Evolutionary conservation across 1,284 basidiomycete species (phyloP), one percentile per base, ranked within the genome.

Genomic region (Apiotrichum veenhuisii): DNA sequence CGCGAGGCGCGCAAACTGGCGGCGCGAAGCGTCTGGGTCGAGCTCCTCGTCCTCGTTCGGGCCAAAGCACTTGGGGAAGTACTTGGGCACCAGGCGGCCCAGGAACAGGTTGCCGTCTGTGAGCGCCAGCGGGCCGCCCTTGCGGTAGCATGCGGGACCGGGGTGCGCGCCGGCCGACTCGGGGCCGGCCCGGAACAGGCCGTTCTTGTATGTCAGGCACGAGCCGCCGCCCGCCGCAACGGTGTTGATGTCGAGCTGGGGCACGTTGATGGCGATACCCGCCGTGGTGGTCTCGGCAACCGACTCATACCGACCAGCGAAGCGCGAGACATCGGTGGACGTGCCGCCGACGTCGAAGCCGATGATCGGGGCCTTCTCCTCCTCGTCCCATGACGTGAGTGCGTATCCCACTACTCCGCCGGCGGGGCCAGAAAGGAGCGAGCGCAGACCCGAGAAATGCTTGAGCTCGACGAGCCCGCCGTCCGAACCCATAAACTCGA

Each of bases 211-310:
- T 0, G 83, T 85, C 36, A 93, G 78, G 64, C 88, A 87, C 0
- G 88, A 90, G 1, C 91, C 91, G 43, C 91, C 91, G 2, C 91
- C 91, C 0, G 90, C 90, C 0, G 90, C 90, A 38, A 78, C 77
- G 11, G 89, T 91, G 75, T 91, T 91, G 76, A 91, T 90, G 69
- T 90, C 88, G 17, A 91, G 81, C 71, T 95, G 91, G 0, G 91
- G 89, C 15, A 85, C 87, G 68, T 92, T 88, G 55, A 97, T 89
- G 0, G 87, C 87, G 14, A 95, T 86, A 0, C 91, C 91, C 0
- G 92, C 92, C 0, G 92, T 91, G 0, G 88, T 91, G 0, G 92
- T 91, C 74, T 97, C 92, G 72, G 90, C 91, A 0, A 92, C 88
- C 25, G 87, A 82, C 73, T 95, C 91, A 70, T 90, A 94, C 26